Evolutionary conservation across 1,139 yeast genomes (phyloP), one percentile per base, ranked within the genome.

Genomic region (Taphrina populina): DNA sequence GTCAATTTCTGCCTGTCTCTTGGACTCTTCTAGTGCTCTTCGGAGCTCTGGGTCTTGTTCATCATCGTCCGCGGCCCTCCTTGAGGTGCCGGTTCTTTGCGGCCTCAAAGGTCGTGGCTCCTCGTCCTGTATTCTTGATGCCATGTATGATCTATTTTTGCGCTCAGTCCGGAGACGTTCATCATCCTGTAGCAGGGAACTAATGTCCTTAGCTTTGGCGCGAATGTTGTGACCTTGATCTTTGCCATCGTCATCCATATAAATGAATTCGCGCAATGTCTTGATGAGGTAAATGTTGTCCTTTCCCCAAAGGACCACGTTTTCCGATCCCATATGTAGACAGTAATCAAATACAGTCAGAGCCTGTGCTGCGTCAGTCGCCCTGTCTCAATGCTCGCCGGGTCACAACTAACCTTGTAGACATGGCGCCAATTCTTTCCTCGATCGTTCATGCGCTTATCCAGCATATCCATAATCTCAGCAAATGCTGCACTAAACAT

Each of bases 401-500:
- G 21, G 33, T 11, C 13, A 33, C 40, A 29, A 13, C 58, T 21
- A 37, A 71, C 71, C 63, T 92, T 94, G 62, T 95, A 92, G 43
- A 92, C 92, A 70, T 92, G 99, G 63, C 96, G 80, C 98, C 98
- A 92, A 71, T 92, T 87, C 70, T 90, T 92, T 59, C 98, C 98
- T 74, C 90, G 90, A 67, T 92, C 98, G 67, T 92, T 92, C 64
- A 94, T 75, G 62, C 99, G 79, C 64, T 90, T 82, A 71, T 90
- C 98, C 55, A 92, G 71, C 88, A 94, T 88, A 67, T 92, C 97
- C 95, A 92, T 86, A 47, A 92, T 81, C 66, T 90, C 96, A 66
- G 88, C 77, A 64, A 90, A 82, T 64, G 88, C 95, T 5, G 86
- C 82, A 62, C 54, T 49, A 15, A 73, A n/a, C 41, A n/a, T 10